Base-by-base conservation (phyloP, 345 rosid species). In the Erysimum cheiranthoides region DNA sequence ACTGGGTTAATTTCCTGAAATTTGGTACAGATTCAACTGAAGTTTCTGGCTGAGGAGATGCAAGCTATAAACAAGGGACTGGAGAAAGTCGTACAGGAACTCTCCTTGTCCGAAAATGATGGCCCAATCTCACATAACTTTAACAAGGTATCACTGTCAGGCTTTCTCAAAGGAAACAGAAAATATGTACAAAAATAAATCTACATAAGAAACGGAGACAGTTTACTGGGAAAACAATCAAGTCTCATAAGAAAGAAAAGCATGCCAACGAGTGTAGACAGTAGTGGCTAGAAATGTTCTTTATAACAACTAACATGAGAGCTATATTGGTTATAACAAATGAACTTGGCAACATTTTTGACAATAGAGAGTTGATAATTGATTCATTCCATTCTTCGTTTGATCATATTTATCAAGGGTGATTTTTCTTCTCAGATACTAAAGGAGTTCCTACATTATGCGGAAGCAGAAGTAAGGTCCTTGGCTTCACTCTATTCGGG, bases 31-130 rank as follows among this genome's bases (percentile, higher is more conserved):
- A 74, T 94, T 80, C 98, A 94, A 87, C 71, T 94, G 83, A 94
- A 94, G 85, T 83, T 76, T 82, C 79, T 94, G 86, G 98, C 97
- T 0, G 97, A 94, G 83, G 98, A 94, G 85, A 94, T 94, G 97
- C 97, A 94, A 88, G 97, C 96, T 12, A 78, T 94, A 77, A 92
- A 88, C 86, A 94, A 92, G 85, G 98, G 98, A 70, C 83, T 94
- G 77, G 97, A 94, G 80, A 94, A 92, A 73, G 89, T 90, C 61
- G 86, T 90, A 39, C 97, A 92, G 80, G 98, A 94, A 73, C 81
- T 94, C 51, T 76, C 97, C 73, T 69, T 83, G 77, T 85, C 96
- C 10, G 97, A 91, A 85, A 87, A 83, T 80, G 97, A 94, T 83
- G 98, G 96, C 54, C 86, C 86, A 47, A 64, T 92, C 58, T 92